These are phyloP conservation scores for Periconia sp. DNA, from an alignment of 2,329 filamentous ascomycete genomes.

Conservation along the genomic window DNA sequence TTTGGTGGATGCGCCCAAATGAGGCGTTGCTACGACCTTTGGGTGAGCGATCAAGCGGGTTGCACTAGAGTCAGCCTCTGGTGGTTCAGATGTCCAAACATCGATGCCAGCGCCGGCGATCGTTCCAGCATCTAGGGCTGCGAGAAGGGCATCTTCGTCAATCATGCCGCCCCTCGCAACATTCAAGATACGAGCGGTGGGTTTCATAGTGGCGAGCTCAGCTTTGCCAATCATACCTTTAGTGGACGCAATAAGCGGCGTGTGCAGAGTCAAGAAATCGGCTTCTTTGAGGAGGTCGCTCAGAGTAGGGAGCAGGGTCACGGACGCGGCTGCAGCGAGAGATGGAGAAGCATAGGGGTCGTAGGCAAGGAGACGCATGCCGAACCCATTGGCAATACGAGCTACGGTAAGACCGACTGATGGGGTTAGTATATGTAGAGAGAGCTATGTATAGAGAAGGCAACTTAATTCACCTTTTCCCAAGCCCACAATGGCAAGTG, in stretches of 20 bases:
- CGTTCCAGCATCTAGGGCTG: slow-evolving; percentile 68
- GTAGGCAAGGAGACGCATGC: slow-evolving; percentile 73
- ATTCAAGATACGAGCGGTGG: slow-evolving; percentile 72
- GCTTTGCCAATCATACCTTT: slow-evolving; percentile 69
- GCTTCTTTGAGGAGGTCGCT: slow-evolving; percentile 64
- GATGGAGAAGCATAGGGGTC: slow-evolving; percentile 77
- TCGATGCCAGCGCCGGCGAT: slow-evolving; percentile 79
- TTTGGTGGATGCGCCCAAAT: slow-evolving; percentile 76
- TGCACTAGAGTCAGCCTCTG: slow-evolving; percentile 60
- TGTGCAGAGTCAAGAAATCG: slow-evolving; percentile 81
- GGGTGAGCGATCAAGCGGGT: slow-evolving; percentile 67
- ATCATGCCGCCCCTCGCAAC: slow-evolving; percentile 80
- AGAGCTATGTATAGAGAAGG: not conserved
- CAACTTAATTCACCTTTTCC: slow-evolving; percentile 64
- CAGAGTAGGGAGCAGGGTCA: slow-evolving; percentile 62
- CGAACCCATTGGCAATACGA: slow-evolving; percentile 73
- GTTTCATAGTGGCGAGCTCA: slow-evolving; percentile 72
- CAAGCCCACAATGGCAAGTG: slow-evolving; percentile 73
- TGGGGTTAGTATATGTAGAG: slow-evolving; percentile 18
- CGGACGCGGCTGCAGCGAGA: slow-evolving; percentile 69
- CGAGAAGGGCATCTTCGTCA: slow-evolving; percentile 72
- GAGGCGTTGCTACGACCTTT: slow-evolving; percentile 75
- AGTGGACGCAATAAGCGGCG: slow-evolving; percentile 75
- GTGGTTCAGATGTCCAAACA: slow-evolving; percentile 77
- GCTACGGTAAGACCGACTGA: slow-evolving; percentile 75